A percentile compares a stretch with the other conserved stretches of the same genome.
phyloP scores from a whole-genome alignment of 176 grass and related monocot genomes.

The Zizania latifolia region DNA sequence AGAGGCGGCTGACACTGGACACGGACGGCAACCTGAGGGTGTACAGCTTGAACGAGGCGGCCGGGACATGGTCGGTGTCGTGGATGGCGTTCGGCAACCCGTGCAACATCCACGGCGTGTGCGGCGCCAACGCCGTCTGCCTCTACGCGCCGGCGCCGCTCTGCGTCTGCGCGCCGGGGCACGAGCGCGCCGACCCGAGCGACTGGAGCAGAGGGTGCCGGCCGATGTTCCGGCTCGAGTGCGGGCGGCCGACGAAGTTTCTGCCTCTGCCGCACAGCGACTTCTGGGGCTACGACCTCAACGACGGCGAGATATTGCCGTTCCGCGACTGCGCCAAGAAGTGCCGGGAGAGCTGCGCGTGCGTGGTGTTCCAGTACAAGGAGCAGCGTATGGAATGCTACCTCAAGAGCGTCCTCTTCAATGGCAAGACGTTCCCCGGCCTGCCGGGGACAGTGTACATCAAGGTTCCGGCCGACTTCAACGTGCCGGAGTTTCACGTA shows the following conservation, averaged over 20 bases:
- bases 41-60: constrained; percentile 42
- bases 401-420: constrained; percentile 56
- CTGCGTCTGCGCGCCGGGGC: constrained; percentile 33
- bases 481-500: not conserved
- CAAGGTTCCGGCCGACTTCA: constrained; percentile 36
- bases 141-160: constrained; percentile 19
- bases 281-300: constrained; percentile 58
- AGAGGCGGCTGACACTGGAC: constrained; percentile 56
- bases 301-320: constrained; percentile 11
- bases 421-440: constrained; percentile 38
- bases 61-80: constrained; percentile 22
- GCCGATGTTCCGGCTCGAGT: constrained; percentile 13
- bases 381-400: constrained; percentile 19
- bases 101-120: constrained; percentile 46
- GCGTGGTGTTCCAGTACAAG: constrained; percentile 49
- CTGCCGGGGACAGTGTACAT: constrained; percentile 41
- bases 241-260: not conserved
- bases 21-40: constrained; percentile 60
- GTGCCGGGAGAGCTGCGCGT: constrained; percentile 16
- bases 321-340: not conserved
- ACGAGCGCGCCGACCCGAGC: constrained; percentile 20
- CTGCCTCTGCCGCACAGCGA: constrained; percentile 42
- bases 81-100: constrained; percentile 45
- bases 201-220: constrained; percentile 37
- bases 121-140: constrained; percentile 48